phyloP scores from a whole-genome alignment of 83 land plant species.

The Diphasiastrum complanatum region DNA sequence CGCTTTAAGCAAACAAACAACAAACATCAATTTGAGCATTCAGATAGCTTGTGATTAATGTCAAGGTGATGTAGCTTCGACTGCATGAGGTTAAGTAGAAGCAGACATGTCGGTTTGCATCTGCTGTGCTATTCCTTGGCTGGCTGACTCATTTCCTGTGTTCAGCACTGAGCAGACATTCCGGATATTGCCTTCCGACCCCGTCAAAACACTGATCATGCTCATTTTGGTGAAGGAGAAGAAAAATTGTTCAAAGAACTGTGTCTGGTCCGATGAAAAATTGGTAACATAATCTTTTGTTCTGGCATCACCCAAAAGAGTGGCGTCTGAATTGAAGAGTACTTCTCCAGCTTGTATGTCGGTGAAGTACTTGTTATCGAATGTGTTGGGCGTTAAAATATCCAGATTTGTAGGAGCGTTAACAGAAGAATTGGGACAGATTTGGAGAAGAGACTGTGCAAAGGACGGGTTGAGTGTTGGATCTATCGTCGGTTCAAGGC shows the following conservation, averaged over 20 bases:
- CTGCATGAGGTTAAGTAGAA: no score
- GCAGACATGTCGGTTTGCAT: no score
- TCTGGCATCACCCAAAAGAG: background rate
- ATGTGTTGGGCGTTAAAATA: background rate
- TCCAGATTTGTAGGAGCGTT: background rate
- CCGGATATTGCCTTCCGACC: slow-evolving; percentile 35
- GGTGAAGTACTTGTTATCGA: slow-evolving; percentile 4
- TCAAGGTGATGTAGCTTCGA: no score
- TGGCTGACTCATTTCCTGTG: no score
- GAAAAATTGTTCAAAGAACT: slow-evolving; percentile 15
- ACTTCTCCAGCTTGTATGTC: background rate
- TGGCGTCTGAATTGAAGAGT: background rate
- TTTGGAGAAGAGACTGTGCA: background rate
- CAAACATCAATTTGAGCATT: no score
- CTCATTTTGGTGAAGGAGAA: slow-evolving; percentile 31
- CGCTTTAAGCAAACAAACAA: no score
- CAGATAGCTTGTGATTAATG: no score
- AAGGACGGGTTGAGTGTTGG: background rate
- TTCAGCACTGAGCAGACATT: slow-evolving; percentile 32
- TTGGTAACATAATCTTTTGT: background rate
- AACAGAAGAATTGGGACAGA: background rate
- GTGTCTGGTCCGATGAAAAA: slow-evolving; percentile 1
- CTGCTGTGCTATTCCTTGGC: no score
- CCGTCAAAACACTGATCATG: slow-evolving; percentile 28
- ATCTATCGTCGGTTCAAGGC: background rate